A percentile compares a stretch with the other conserved stretches of the same genome.
These are phyloP conservation scores for Macrocybe sp. DNA, from an alignment of 1,284 basidiomycete genomes.

Conservation along the genomic window DNA sequence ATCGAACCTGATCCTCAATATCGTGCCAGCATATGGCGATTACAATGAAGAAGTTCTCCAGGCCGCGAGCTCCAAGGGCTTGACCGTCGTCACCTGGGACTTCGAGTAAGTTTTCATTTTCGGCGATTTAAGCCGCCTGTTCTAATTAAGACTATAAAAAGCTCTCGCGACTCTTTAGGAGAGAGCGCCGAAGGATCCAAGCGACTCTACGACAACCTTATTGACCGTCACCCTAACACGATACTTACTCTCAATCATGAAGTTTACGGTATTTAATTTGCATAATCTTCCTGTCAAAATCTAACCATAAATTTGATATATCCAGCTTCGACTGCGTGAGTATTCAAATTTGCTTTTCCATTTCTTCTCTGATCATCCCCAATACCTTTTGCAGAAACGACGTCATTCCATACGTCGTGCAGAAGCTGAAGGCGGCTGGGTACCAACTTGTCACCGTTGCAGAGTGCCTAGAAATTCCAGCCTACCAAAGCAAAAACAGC, in stretches of 20 bases:
- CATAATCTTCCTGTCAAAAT: background rate
- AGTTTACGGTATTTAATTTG: slow-evolving; percentile 14
- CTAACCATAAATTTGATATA: background rate
- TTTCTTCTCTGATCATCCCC: background rate
- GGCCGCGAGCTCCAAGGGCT: slow-evolving; percentile 17
- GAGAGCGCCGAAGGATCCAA: slow-evolving; percentile 24
- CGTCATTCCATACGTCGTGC: slow-evolving; percentile 29
- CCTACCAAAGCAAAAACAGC: slow-evolving; percentile 28
- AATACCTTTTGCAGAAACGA: slow-evolving; percentile 17
- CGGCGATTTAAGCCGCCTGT: background rate
- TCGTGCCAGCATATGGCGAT: slow-evolving; percentile 21
- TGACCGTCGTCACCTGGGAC: slow-evolving; percentile 22
- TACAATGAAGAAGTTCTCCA: slow-evolving; percentile 23
- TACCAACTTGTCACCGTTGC: slow-evolving; percentile 41
- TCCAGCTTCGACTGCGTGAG: slow-evolving; percentile 24
- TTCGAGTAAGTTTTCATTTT: slow-evolving; percentile 17
- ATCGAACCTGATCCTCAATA: background rate
- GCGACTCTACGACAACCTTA: slow-evolving; percentile 23
- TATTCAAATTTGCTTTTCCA: slow-evolving; percentile 1
- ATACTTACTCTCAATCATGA: slow-evolving; percentile 34
- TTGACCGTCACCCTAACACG: slow-evolving; percentile 21
- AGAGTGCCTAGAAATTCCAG: slow-evolving; percentile 34
- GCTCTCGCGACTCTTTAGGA: slow-evolving; percentile 31
- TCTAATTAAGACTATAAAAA: background rate
- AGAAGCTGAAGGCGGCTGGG: slow-evolving; percentile 22